Evolutionary conservation across 495 filamentous ascomycete genomes (phyloP).

Genomic region (Penicillium verhagenii): DNA sequence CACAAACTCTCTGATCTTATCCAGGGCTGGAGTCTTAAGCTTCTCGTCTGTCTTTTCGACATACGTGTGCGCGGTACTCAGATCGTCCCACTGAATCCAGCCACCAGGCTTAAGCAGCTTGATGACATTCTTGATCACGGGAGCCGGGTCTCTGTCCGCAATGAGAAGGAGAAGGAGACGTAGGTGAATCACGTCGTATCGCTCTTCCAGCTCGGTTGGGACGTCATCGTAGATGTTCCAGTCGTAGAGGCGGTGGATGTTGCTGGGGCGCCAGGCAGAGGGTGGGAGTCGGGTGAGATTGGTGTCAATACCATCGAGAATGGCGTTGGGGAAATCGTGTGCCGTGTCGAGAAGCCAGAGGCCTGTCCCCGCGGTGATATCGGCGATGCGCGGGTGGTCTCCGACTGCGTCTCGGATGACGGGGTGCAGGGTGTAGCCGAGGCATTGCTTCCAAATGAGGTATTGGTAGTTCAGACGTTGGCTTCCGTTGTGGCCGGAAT

Average conservation of each 20-base stretch:
- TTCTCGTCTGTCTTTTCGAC: conserved; percentile 7
- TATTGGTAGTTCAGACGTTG: conserved; percentile 13
- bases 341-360: conserved; percentile 30
- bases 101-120: conserved; percentile 37
- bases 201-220: conserved; percentile 17
- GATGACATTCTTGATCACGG: conserved; percentile 20
- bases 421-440: conserved; percentile 15
- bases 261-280: conserved; percentile 20
- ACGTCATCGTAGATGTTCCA: conserved; percentile 27
- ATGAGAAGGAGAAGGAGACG: conserved; percentile 30
- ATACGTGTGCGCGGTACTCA: conserved; percentile 7
- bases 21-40: conserved; percentile 5
- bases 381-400: conserved; percentile 16
- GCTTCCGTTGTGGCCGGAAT: conserved; percentile 4
- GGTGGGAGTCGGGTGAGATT: conserved; percentile 23
- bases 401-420: conserved; percentile 1
- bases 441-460: conserved; percentile 12
- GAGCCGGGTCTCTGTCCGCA: conserved; percentile 15
- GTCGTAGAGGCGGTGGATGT: conserved; percentile 19
- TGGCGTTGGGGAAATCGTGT: conserved; percentile 16
- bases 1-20: conserved; percentile 11
- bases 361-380: conserved; percentile 23
- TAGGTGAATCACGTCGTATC: conserved; percentile 39
- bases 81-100: conserved; percentile 41
- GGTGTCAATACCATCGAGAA: conserved; percentile 27